phyloP scores from a whole-genome alignment of 345 rosid species.

The Syzygium jambos region DNA sequence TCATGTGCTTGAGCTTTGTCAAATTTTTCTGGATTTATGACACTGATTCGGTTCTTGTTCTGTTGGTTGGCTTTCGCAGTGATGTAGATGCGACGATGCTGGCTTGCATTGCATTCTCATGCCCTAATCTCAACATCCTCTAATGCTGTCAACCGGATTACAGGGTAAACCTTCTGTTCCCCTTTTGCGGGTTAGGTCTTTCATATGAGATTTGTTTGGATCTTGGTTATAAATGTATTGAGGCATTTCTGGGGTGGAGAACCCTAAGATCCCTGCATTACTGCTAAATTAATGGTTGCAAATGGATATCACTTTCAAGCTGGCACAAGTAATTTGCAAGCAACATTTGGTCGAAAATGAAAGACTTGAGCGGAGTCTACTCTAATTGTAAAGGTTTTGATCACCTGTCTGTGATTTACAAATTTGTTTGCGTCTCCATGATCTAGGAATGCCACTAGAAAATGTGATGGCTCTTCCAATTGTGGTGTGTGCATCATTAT shows the following conservation, averaged over 20 bases:
- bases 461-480: background rate
- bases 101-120: slow-evolving; percentile 94
- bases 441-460: background rate
- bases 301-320: background rate
- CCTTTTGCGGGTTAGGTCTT: background rate
- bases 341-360: background rate
- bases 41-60: background rate
- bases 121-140: slow-evolving; percentile 55
- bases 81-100: slow-evolving; percentile 84
- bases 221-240: background rate
- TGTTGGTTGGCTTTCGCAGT: slow-evolving; percentile 30
- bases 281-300: background rate
- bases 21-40: background rate
- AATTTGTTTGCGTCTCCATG: background rate
- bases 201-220: background rate
- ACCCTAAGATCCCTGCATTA: background rate
- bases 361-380: background rate
- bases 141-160: slow-evolving; percentile 61
- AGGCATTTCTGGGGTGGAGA: background rate
- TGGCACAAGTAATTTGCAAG: background rate
- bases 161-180: slow-evolving; percentile 47
- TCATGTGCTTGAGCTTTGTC: background rate
- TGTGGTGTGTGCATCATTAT: background rate
- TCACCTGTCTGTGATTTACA: background rate
- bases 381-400: background rate